Conservation (phyloP, 352 stramenopile species). For the Plasmopara muralis region DNA sequence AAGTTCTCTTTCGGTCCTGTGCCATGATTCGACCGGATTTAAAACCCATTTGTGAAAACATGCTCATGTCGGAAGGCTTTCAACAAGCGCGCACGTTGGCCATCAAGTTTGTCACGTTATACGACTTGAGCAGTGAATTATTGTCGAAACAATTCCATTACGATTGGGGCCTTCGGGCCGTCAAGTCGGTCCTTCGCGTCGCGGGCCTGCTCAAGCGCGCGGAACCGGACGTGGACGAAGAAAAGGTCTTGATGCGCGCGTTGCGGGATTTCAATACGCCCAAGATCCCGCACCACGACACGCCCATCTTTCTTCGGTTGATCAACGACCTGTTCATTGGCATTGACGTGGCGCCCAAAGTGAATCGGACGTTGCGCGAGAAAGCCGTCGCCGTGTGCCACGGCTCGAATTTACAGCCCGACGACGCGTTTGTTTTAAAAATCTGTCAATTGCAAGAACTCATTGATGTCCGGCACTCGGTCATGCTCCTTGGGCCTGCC, state of each 20-base stretch:
- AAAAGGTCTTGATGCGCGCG: slow-evolving; percentile 84
- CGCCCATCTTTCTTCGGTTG: slow-evolving; percentile 81
- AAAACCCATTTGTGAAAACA: slow-evolving; percentile 86
- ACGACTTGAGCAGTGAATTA: slow-evolving; percentile 77
- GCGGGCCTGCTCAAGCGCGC: slow-evolving; percentile 80
- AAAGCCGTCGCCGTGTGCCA: slow-evolving; percentile 91
- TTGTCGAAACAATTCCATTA: slow-evolving; percentile 91
- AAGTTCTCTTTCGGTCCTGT: slow-evolving; percentile 89
- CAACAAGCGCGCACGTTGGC: slow-evolving; percentile 81
- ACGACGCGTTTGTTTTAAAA: slow-evolving; percentile 84
- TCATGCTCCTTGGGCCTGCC: slow-evolving; percentile 79
- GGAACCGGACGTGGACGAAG: slow-evolving; percentile 75
- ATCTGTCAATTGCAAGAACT: slow-evolving; percentile 84
- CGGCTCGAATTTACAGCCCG: slow-evolving; percentile 75
- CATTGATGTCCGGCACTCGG: slow-evolving; percentile 83
- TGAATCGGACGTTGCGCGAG: slow-evolving; percentile 88
- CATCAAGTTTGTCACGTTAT: slow-evolving; percentile 91
- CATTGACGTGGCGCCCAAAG: slow-evolving; percentile 91
- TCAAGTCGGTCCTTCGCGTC: slow-evolving; percentile 84
- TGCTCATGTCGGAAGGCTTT: slow-evolving; percentile 88
- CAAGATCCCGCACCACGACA: slow-evolving; percentile 85
- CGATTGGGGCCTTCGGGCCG: slow-evolving; percentile 85
- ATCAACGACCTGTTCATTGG: slow-evolving; percentile 90
- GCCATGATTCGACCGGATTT: slow-evolving; percentile 94
- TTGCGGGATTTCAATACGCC: slow-evolving; percentile 84